These are phyloP conservation scores for Dactylellina parvicollis DNA, from an alignment of 2,329 filamentous ascomycete genomes.

Conservation along the genomic window DNA sequence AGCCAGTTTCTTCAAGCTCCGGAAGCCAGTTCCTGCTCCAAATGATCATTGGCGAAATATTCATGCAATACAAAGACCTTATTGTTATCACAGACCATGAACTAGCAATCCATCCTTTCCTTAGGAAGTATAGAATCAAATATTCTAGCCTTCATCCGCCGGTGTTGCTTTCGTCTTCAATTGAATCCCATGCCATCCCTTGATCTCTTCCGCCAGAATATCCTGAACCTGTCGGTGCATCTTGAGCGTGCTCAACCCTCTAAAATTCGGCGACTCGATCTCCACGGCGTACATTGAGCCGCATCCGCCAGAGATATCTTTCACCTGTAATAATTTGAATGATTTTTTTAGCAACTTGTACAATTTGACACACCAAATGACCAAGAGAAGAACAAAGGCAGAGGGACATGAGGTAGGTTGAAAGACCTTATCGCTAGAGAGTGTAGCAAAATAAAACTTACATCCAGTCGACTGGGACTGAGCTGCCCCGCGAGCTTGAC, in stretches of 20 bases:
- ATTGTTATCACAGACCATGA: too few relatives aligned
- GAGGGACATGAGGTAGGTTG: too few relatives aligned
- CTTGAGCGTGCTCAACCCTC: conserved; percentile 76
- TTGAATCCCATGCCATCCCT: conserved; percentile 84
- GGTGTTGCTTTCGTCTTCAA: conserved; percentile 73
- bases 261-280: conserved; percentile 76
- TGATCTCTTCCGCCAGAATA: conserved; percentile 77
- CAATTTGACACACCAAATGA: too few relatives aligned
- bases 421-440: too few relatives aligned
- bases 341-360: neutral
- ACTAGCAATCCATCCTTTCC: neutral
- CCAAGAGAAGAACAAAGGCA: too few relatives aligned
- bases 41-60: too few relatives aligned
- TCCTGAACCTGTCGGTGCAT: conserved; percentile 84
- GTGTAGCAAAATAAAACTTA: conserved; percentile 47
- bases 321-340: conserved; percentile 67
- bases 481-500: conserved; percentile 61
- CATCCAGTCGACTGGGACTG: conserved; percentile 59
- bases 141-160: conserved; percentile 8
- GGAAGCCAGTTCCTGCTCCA: too few relatives aligned
- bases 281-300: conserved; percentile 89
- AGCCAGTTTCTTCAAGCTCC: neutral
- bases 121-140: neutral
- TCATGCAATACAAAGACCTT: too few relatives aligned
- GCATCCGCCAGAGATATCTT: conserved; percentile 84